Conservation (phyloP, 805 yeast species). For the Lachancea lanzarotensis region DNA sequence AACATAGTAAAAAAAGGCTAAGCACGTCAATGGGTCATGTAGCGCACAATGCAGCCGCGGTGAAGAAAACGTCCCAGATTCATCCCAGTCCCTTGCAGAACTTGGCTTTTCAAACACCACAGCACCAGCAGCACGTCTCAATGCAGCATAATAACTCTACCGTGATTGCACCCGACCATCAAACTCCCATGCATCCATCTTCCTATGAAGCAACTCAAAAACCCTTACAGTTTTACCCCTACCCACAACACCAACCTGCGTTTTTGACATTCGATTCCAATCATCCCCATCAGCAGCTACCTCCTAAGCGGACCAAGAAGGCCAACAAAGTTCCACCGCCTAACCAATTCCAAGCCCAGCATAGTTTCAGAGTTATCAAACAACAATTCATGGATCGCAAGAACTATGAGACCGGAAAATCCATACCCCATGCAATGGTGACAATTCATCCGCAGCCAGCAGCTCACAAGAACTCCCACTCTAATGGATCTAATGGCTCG, state of each 20-base stretch:
- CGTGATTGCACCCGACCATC: constrained; percentile 8
- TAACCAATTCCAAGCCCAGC: constrained; percentile 30
- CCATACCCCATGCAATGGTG: constrained; percentile 24
- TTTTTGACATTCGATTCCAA: constrained; percentile 6
- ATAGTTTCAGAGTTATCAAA: constrained; percentile 17
- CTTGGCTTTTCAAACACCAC: constrained; percentile 31
- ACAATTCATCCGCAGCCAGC: constrained; percentile 32
- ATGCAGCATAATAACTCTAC: constrained; percentile 8
- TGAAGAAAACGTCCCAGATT: constrained; percentile 11
- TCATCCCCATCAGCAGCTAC: constrained; percentile 9
- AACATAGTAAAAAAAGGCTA: constrained; percentile 9
- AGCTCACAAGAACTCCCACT: constrained; percentile 11
- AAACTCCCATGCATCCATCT: constrained; percentile 7
- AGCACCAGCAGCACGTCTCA: constrained; percentile 16
- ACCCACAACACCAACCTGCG: constrained; percentile 20
- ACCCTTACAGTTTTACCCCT: constrained; percentile 30
- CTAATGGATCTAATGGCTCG: constrained; percentile 12
- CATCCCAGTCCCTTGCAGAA: constrained; percentile 32
- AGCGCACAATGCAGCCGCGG: constrained; percentile 2
- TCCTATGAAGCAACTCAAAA: constrained; percentile 26
- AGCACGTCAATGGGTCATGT: constrained; percentile 3
- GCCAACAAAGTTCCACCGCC: neutral
- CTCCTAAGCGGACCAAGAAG: constrained; percentile 17
- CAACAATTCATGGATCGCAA: constrained; percentile 13
- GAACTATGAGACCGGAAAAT: constrained; percentile 16